Base-by-base conservation (phyloP, 2,329 filamentous ascomycete species). In the Biscogniauxia sp. region DNA sequence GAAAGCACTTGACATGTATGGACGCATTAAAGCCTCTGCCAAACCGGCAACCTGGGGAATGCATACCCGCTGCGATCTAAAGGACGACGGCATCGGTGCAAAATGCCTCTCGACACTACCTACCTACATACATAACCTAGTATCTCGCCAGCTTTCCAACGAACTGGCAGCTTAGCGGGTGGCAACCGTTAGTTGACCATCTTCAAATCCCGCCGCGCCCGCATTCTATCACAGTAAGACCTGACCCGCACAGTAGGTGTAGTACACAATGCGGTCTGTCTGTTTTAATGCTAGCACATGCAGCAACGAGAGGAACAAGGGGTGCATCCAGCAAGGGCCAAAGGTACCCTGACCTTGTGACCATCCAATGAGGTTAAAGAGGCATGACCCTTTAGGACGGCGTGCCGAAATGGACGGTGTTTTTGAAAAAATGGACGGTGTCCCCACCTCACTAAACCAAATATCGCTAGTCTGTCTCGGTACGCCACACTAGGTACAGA, bases 301-400 rank as follows among this genome's bases (percentile, higher is more conserved):
- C 56, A 61, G 60, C 60, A 58, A 32, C 62, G 58, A 58, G 65
- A 60, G 53, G 64, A 45, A 56, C 57, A 64, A 61, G 51, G 60
- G 61, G 55, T 51, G 56, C 45, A 52, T 59, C 41, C 19, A 54
- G 53, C 67, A 69, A 62, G 68, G 68, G 61, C 61, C 56, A 58
- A 58, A 69, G 65, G 68, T 64, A 60, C 62, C 61, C 64, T 63
- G 61, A 62, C 59, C 53, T 64, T 57, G 59, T 45, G 37, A 45
- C 61, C 64, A 51, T 61, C 69, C 69, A 72, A 72, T 72, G 58
- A 69, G 55, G 64, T 59, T 23, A 56, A 66, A 61, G 66, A 56
- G 60, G 61, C 57, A 69, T 61, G 69, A 72, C 69, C 58, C 59
- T 70, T 72, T 72, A n/a, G n/a, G n/a, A n/a, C n/a, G n/a, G n/a